phyloP scores from a whole-genome alignment of 352 stramenopile species.

The Phytophthora colocasiae region DNA sequence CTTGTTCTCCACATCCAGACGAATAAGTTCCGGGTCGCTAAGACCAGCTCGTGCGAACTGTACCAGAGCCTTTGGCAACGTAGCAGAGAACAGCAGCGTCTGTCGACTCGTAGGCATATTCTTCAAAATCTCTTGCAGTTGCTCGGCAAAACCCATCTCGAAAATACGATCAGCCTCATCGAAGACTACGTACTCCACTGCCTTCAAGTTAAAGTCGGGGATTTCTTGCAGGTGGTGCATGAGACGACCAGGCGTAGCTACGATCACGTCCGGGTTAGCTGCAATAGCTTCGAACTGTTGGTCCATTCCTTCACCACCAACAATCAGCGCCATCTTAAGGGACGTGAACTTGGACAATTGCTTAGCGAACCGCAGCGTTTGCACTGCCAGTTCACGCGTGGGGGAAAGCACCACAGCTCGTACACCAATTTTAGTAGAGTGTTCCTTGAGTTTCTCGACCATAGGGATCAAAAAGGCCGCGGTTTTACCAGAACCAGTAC shows the following conservation, averaged over 20 bases:
- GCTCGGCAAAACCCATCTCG: conserved; percentile 99
- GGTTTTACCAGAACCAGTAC: conserved; percentile 98
- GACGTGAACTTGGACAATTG: conserved; percentile 93
- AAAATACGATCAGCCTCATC: conserved; percentile 99
- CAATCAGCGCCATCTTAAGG: conserved; percentile 93
- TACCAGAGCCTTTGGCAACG: conserved; percentile 96
- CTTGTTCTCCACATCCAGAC: conserved; percentile 98
- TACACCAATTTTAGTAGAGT: conserved; percentile 90
- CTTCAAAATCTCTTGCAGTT: conserved; percentile 95
- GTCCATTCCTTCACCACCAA: conserved; percentile 98
- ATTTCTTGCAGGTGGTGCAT: conserved; percentile 96
- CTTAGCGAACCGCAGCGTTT: conserved; percentile 95
- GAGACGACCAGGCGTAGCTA: conserved; percentile 95
- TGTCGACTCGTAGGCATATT: conserved; percentile 89
- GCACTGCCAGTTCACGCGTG: conserved; percentile 98
- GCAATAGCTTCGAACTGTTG: conserved; percentile 97
- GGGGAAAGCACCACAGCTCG: conserved; percentile 94
- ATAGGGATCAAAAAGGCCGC: conserved; percentile 98
- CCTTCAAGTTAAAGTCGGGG: conserved; percentile 93
- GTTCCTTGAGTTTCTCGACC: conserved; percentile 96
- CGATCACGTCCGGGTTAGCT: conserved; percentile 93
- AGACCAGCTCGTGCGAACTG: conserved; percentile 99
- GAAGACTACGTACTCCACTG: conserved; percentile 95
- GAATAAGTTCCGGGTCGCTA: conserved; percentile 96
- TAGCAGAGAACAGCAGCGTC: conserved; percentile 97